Percentiles rank a stretch among this genome's conserved stretches.
phyloP scores from a whole-genome alignment of 345 rosid species.

The Ceriops zippeliana region DNA sequence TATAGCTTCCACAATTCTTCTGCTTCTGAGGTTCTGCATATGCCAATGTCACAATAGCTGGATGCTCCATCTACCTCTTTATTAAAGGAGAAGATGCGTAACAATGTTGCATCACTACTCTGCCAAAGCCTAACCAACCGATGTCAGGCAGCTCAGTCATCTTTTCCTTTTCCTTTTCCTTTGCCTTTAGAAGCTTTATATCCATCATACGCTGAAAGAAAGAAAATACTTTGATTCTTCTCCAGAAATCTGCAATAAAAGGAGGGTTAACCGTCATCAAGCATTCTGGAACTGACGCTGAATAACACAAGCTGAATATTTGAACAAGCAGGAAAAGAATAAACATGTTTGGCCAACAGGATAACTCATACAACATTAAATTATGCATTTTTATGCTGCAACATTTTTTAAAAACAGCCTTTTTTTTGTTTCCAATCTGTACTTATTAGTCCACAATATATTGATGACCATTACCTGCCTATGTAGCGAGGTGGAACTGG shows the following conservation, averaged over 20 bases:
- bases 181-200: conserved; percentile 45
- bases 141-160: conserved; percentile 33
- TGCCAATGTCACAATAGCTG: conserved; percentile 28
- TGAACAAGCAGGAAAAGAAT: not conserved
- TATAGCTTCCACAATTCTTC: not conserved
- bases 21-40: conserved; percentile 1
- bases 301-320: not conserved
- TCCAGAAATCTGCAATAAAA: conserved; percentile 61
- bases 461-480: not conserved
- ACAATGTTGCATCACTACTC: conserved; percentile 2
- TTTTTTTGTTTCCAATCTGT: no score
- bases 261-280: not conserved
- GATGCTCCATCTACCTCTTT: conserved; percentile 10
- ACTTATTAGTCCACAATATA: not conserved
- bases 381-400: not conserved
- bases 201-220: conserved; percentile 67
- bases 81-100: conserved; percentile 7
- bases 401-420: no score
- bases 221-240: conserved; percentile 80
- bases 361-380: not conserved
- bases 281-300: no score
- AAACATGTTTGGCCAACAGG: not conserved
- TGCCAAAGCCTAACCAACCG: conserved; percentile 3
- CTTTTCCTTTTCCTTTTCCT: conserved; percentile 82
- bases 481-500: not conserved